Conservation (phyloP, 1,139 yeast species). For the Fermentozyma sake region DNA sequence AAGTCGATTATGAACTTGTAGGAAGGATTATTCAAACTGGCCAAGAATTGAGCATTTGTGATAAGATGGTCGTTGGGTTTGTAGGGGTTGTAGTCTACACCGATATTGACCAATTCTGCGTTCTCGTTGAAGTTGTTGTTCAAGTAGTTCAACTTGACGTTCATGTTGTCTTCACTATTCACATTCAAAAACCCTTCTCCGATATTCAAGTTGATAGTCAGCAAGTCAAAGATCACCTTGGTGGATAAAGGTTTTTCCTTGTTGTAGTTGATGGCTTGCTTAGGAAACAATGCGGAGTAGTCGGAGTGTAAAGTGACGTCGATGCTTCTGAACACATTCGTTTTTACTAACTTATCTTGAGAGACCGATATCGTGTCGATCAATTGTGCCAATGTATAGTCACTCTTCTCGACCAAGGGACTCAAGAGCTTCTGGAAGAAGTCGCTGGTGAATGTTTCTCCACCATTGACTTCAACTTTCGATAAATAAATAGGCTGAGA, state of each 20-base stretch:
- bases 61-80: conserved; percentile 41
- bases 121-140: conserved; percentile 43
- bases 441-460: conserved; percentile 41
- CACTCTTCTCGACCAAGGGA: conserved; percentile 42
- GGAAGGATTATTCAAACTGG: conserved; percentile 38
- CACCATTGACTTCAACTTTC: conserved; percentile 46
- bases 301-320: conserved; percentile 32
- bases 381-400: conserved; percentile 43
- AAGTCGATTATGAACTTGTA: conserved; percentile 36
- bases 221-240: conserved; percentile 35
- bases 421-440: conserved; percentile 43
- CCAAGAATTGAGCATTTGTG: conserved; percentile 29
- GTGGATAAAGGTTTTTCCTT: conserved; percentile 36
- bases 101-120: conserved; percentile 38
- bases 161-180: conserved; percentile 38
- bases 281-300: conserved; percentile 23
- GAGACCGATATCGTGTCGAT: conserved; percentile 22
- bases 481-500: conserved; percentile 44
- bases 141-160: conserved; percentile 35
- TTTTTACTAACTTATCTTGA: conserved; percentile 28
- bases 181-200: conserved; percentile 35
- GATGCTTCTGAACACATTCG: conserved; percentile 43
- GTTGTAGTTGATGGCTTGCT: conserved; percentile 23
- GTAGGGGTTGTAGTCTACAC: conserved; percentile 44
- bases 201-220: conserved; percentile 28